A percentile compares a stretch with the other conserved stretches of the same genome.
Evolutionary conservation across 495 filamentous ascomycete species (phyloP).

Genomic region (Xylaria flabelliformis): DNA sequence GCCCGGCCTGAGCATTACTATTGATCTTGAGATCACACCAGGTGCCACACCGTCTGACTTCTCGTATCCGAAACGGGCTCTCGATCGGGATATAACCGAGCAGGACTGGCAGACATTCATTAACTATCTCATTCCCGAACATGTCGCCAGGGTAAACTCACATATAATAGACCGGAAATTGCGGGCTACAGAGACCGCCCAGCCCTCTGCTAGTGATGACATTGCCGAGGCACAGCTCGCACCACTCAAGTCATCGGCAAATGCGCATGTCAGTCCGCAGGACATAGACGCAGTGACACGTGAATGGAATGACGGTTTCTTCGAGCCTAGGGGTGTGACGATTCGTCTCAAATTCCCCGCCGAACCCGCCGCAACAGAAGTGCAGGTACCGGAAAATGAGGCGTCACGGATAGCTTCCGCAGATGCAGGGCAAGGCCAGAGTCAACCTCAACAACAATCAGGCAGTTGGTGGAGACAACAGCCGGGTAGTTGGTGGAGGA

Average conservation of each 20-base stretch:
- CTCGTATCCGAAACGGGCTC: conserved; percentile 42
- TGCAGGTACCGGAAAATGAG: background rate
- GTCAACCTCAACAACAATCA: conserved; percentile 18
- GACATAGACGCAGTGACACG: conserved; percentile 44
- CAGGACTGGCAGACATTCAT: conserved; percentile 60
- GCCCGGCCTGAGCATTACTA: conserved; percentile 27
- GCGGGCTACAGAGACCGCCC: conserved; percentile 36
- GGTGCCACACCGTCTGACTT: conserved; percentile 39
- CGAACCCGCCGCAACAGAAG: conserved; percentile 1
- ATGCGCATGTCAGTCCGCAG: conserved; percentile 18
- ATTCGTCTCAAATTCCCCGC: conserved; percentile 3
- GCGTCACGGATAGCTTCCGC: conserved; percentile 4
- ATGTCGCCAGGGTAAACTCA: conserved; percentile 41
- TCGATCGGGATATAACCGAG: conserved; percentile 44
- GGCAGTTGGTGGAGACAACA: conserved; percentile 3
- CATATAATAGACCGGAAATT: conserved; percentile 47
- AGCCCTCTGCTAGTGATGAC: conserved; percentile 30
- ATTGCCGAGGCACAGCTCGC: conserved; percentile 47
- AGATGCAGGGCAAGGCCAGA: conserved; percentile 13
- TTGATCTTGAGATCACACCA: conserved; percentile 34
- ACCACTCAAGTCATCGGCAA: conserved; percentile 34
- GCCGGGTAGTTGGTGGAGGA: conserved; percentile 31
- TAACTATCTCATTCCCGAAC: conserved; percentile 50
- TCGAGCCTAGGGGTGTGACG: conserved; percentile 47
- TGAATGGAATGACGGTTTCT: conserved; percentile 62